These are phyloP conservation scores for Entelexis paramagnoliae DNA, from an alignment of 1,139 yeast genomes.

Conservation along the genomic window DNA sequence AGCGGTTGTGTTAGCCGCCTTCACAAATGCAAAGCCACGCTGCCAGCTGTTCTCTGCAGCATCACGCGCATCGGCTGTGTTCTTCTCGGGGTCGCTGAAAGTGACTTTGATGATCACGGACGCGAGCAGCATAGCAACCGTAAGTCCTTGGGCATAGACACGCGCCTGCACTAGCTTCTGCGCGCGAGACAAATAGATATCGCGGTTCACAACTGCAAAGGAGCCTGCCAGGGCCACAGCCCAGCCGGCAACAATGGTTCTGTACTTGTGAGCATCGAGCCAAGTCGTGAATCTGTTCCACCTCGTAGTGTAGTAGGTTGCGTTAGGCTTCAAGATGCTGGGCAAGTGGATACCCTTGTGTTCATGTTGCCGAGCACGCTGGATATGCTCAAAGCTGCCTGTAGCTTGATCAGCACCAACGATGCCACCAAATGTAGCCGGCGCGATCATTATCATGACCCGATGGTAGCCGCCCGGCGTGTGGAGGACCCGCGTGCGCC, in stretches of 20 bases:
- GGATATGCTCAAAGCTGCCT: slow-evolving; percentile 6
- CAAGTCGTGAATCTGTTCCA: slow-evolving; percentile 2
- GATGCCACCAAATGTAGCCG: slow-evolving; percentile 18
- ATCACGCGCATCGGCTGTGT: slow-evolving; percentile 32
- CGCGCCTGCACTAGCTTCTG: slow-evolving; percentile 90
- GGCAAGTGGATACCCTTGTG: slow-evolving; percentile 2
- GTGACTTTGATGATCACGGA: slow-evolving; percentile 29
- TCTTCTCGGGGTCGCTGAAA: slow-evolving; percentile 19
- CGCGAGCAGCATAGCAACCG: slow-evolving; percentile 32
- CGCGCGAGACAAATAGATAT: slow-evolving; percentile 62
- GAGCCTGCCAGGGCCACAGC: slow-evolving; percentile 79
- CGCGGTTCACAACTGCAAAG: slow-evolving; percentile 65
- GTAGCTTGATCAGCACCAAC: slow-evolving; percentile 3
- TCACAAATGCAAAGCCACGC: slow-evolving; percentile 14
- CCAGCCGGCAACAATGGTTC: slow-evolving; percentile 71
- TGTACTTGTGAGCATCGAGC: slow-evolving; percentile 50
- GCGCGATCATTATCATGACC: slow-evolving; percentile 28
- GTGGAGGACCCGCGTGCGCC: slow-evolving; percentile 21
- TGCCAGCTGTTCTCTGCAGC: slow-evolving; percentile 15
- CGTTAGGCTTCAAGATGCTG: not conserved
- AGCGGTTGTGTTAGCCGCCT: slow-evolving; percentile 3
- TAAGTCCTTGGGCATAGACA: slow-evolving; percentile 82
- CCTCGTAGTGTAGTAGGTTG: not conserved
- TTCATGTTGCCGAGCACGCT: slow-evolving; percentile 9
- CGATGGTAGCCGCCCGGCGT: slow-evolving; percentile 23